Percentiles rank a stretch among this genome's conserved stretches.
Evolutionary conservation across 495 filamentous ascomycete genomes (phyloP).

Genomic region (Talaromyces wortmannii): DNA sequence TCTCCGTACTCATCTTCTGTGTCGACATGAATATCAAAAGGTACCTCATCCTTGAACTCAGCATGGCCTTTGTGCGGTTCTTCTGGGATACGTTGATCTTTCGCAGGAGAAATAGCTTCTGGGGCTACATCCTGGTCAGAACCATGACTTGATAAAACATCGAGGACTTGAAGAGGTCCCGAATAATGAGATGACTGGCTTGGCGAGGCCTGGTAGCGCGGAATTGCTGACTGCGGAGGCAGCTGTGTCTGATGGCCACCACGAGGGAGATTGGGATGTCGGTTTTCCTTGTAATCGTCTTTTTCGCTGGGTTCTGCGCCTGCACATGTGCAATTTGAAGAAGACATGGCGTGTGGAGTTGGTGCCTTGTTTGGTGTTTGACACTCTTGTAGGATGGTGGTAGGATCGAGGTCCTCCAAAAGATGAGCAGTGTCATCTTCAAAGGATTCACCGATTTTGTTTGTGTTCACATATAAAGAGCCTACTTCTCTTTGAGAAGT

Average conservation of each 20-base stretch:
- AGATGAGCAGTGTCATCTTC: constrained; percentile 32
- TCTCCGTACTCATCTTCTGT: constrained; percentile 2
- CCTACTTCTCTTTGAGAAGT: constrained; percentile 1
- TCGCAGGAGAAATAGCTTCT: no score
- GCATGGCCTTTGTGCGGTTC: background rate
- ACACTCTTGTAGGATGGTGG: background rate
- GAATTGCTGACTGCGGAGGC: background rate
- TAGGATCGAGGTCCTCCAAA: constrained; percentile 20
- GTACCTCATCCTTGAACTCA: background rate
- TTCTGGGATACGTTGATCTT: background rate
- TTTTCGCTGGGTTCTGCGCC: background rate
- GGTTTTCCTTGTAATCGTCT: constrained; percentile 15
- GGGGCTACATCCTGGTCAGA: no score
- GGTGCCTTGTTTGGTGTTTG: background rate
- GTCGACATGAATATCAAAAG: background rate
- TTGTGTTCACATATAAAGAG: background rate
- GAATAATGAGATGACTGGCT: background rate
- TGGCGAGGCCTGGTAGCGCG: background rate
- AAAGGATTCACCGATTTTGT: constrained; percentile 24
- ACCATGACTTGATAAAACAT: background rate
- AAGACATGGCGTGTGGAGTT: background rate
- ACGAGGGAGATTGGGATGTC: background rate
- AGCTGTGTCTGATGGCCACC: background rate
- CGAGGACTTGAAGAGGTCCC: background rate
- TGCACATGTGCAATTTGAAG: background rate